Evolutionary conservation across 768 basidiomycete genomes (phyloP).

Genomic region (Leucosporidium scottii): DNA sequence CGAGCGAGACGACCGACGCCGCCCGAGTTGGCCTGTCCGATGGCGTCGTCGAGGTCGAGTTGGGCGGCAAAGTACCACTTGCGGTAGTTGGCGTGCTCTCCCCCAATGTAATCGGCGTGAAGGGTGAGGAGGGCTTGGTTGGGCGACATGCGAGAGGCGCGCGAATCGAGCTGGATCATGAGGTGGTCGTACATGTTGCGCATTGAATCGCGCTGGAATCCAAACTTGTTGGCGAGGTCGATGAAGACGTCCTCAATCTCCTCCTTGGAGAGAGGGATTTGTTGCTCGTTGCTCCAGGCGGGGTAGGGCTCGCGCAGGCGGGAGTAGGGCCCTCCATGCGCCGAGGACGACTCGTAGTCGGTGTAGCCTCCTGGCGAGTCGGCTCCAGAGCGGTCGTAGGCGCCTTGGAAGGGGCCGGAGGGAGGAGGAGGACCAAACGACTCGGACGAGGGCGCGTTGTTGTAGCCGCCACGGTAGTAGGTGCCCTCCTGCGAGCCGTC

Average conservation of each 20-base stretch:
- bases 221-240: conserved; percentile 96
- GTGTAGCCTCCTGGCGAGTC: conserved; percentile 24
- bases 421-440: conserved; percentile 8
- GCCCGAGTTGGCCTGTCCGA: conserved; percentile 73
- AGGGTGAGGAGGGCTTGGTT: conserved; percentile 89
- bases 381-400: conserved; percentile 6
- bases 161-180: conserved; percentile 94
- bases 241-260: conserved; percentile 98
- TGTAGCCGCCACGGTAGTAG: conserved; percentile 15
- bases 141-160: conserved; percentile 94
- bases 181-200: conserved; percentile 97
- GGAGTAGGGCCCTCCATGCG: conserved; percentile 23
- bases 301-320: conserved; percentile 78
- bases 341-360: conserved; percentile 25
- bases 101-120: conserved; percentile 98
- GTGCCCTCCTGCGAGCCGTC: conserved; percentile 29
- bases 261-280: conserved; percentile 96
- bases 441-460: conserved; percentile 5
- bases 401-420: conserved; percentile 17
- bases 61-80: conserved; percentile 99
- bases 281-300: conserved; percentile 84
- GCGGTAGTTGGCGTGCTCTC: conserved; percentile 95
- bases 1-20: conserved; percentile 67
- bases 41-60: conserved; percentile 94
- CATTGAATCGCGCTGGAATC: conserved; percentile 91